phyloP scores from a whole-genome alignment of 768 basidiomycete genomes.

The Leccinum truebloodii region DNA sequence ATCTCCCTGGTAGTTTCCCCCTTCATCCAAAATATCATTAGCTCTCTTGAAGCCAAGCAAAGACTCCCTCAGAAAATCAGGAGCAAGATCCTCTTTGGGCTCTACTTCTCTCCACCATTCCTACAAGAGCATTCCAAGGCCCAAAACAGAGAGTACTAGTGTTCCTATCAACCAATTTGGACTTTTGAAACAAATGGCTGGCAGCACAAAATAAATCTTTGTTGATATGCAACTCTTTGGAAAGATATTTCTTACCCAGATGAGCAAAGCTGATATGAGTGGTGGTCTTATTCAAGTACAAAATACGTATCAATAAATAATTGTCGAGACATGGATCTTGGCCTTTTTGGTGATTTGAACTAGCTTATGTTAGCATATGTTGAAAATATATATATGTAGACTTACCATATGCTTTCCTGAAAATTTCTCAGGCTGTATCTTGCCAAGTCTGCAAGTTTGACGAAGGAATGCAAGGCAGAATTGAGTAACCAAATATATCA shows the following conservation, averaged over 20 bases:
- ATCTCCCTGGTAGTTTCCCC: no score
- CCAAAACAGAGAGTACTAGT: neutral
- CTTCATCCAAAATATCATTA: neutral
- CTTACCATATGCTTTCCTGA: slow-evolving; percentile 1
- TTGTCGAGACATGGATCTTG: neutral
- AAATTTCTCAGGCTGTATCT: neutral
- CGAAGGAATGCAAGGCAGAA: neutral
- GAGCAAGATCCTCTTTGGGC: neutral
- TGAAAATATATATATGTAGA: neutral
- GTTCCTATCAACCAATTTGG: neutral
- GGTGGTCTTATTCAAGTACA: neutral
- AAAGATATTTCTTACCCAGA: neutral
- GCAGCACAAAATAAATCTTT: no score
- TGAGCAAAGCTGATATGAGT: neutral
- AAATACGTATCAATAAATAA: no score
- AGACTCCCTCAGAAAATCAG: neutral
- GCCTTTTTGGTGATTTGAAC: neutral
- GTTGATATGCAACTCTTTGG: no score
- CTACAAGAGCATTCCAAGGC: neutral
- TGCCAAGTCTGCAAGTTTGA: neutral
- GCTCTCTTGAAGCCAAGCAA: neutral
- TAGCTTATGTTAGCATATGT: neutral
- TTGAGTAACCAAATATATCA: neutral
- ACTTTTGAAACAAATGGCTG: no score
- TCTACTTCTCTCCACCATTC: neutral